Conservation (phyloP, 441 rosid species). For the Metrosideros polymorpha region DNA sequence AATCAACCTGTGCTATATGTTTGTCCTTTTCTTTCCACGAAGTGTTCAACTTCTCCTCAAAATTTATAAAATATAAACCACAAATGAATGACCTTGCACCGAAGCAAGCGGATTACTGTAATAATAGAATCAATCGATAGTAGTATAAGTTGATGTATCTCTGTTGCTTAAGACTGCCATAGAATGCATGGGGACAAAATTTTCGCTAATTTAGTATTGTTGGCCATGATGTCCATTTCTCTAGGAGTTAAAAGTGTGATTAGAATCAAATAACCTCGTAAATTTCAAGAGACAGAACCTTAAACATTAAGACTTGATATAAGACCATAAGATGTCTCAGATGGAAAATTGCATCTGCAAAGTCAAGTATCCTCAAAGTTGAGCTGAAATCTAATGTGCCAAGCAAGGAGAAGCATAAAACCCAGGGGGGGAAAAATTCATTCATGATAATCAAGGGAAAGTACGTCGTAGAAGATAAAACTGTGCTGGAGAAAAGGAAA, state of each 20-base stretch:
- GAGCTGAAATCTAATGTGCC: neutral
- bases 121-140: neutral
- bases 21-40: neutral
- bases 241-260: neutral
- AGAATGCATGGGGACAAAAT: neutral
- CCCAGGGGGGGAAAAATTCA: neutral
- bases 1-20: neutral
- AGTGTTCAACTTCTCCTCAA: neutral
- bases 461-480: neutral
- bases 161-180: neutral
- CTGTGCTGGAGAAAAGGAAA: neutral
- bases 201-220: neutral
- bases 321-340: neutral
- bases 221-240: neutral
- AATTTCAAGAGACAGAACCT: neutral
- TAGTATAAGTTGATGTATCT: neutral
- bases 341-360: neutral
- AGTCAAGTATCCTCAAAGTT: neutral
- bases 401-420: neutral
- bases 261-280: neutral
- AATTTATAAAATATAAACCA: neutral
- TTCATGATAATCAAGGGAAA: neutral
- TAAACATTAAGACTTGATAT: neutral
- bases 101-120: neutral
- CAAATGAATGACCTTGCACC: neutral